Evolutionary conservation across 139 green algal genomes (phyloP).

Genomic region (Trebouxia sp.): DNA sequence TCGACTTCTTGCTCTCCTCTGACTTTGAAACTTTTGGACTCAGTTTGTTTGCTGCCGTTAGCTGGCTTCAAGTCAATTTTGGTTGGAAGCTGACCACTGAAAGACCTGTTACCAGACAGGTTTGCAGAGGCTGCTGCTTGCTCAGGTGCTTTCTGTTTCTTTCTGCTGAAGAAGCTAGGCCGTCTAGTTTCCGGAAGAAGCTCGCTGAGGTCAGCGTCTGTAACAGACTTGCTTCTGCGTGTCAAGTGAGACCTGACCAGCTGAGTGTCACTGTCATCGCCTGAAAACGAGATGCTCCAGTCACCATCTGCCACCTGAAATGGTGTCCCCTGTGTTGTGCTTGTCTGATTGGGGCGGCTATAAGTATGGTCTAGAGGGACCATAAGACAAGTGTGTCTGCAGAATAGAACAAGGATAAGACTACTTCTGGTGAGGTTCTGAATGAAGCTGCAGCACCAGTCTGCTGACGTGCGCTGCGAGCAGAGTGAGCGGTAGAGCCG

Average conservation of each 20-base stretch:
- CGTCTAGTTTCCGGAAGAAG: not conserved
- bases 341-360: not conserved
- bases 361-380: not conserved
- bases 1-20: not conserved
- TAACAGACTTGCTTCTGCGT: slow-evolving; percentile 11
- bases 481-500: too few relatives aligned
- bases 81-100: not conserved
- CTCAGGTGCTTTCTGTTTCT: not conserved
- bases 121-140: not conserved
- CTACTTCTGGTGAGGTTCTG: too few relatives aligned
- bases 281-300: not conserved
- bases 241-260: not conserved
- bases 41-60: not conserved
- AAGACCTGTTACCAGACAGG: not conserved
- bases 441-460: too few relatives aligned
- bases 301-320: not conserved
- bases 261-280: not conserved
- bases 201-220: not conserved
- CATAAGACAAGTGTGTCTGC: too few relatives aligned
- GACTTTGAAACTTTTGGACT: not conserved
- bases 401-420: too few relatives aligned
- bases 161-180: not conserved
- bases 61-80: not conserved
- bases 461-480: too few relatives aligned
- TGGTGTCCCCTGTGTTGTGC: not conserved